Conservation (phyloP, 176 grass and related monocot genomes). For the Oryza officinalis region DNA sequence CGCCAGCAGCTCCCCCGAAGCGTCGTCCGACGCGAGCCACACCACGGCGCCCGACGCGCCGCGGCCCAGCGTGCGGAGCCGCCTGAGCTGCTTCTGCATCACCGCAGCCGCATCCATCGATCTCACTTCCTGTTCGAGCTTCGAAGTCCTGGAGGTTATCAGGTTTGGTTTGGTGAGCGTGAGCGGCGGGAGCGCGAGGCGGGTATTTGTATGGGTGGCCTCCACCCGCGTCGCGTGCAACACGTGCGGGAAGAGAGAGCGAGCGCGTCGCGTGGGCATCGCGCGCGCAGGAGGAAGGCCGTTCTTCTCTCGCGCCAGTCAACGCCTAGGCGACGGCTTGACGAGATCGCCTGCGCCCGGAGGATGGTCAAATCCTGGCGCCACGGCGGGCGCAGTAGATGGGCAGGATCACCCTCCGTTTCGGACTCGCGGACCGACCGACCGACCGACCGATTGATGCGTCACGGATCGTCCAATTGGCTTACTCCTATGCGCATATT, state of each 20-base stretch:
- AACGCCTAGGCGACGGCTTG: conserved; percentile 9
- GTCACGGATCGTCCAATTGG: neutral
- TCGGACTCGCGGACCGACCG: neutral
- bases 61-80: conserved; percentile 43
- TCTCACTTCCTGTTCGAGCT: neutral
- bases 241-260: conserved; percentile 1
- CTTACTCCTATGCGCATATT: neutral
- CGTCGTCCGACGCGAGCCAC: conserved; percentile 42
- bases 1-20: conserved; percentile 50
- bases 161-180: neutral
- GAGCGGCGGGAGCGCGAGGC: neutral
- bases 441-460: neutral
- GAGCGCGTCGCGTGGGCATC: neutral
- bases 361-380: conserved; percentile 17
- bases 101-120: neutral
- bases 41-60: conserved; percentile 51
- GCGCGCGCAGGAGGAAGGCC: neutral
- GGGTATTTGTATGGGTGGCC: neutral
- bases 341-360: conserved; percentile 8
- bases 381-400: neutral
- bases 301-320: neutral
- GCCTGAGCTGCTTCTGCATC: conserved; percentile 24
- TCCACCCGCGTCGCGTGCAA: neutral
- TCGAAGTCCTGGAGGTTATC: neutral
- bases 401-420: neutral